Evolutionary conservation across 202 grass and related monocot species (phyloP).

Genomic region (Schoenoplectus tabernaemontani): DNA sequence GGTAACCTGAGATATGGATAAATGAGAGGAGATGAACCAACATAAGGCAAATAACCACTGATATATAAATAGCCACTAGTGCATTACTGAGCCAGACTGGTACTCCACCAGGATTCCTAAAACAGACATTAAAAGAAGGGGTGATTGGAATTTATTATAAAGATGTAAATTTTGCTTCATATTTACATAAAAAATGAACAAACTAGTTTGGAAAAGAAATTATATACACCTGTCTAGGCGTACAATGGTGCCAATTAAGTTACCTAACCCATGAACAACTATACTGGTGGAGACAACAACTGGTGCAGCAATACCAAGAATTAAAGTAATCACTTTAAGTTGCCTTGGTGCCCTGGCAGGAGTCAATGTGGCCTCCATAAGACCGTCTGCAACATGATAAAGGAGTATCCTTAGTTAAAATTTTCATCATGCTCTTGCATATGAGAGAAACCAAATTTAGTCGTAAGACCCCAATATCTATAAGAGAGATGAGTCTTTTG

Average conservation of each 20-base stretch:
- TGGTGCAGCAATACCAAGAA: constrained; percentile 57
- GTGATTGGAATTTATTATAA: background rate
- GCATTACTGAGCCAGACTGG: constrained; percentile 83
- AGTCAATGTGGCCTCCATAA: constrained; percentile 92
- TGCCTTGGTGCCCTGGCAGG: constrained; percentile 63
- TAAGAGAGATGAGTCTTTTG: background rate
- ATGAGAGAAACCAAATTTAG: background rate
- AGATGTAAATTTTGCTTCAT: background rate
- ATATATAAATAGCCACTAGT: constrained; percentile 53
- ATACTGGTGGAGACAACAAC: constrained; percentile 60
- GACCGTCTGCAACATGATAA: constrained; percentile 63
- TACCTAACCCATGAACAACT: constrained; percentile 55
- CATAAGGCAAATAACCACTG: constrained; percentile 49
- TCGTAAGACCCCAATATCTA: background rate
- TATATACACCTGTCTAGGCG: constrained; percentile 66
- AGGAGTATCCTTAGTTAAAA: constrained; percentile 1
- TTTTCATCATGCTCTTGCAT: background rate
- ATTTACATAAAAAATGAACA: background rate
- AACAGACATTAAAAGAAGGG: constrained; percentile 26
- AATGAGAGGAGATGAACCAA: constrained; percentile 96
- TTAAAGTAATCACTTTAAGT: constrained; percentile 82
- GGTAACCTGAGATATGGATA: constrained; percentile 80
- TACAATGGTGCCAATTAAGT: constrained; percentile 63
- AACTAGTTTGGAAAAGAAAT: constrained; percentile 15
- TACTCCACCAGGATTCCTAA: constrained; percentile 74